Evolutionary conservation across 106 monocot genomes (phyloP), one percentile per base, ranked within the genome.

Genomic region (Ottelia alismoides): DNA sequence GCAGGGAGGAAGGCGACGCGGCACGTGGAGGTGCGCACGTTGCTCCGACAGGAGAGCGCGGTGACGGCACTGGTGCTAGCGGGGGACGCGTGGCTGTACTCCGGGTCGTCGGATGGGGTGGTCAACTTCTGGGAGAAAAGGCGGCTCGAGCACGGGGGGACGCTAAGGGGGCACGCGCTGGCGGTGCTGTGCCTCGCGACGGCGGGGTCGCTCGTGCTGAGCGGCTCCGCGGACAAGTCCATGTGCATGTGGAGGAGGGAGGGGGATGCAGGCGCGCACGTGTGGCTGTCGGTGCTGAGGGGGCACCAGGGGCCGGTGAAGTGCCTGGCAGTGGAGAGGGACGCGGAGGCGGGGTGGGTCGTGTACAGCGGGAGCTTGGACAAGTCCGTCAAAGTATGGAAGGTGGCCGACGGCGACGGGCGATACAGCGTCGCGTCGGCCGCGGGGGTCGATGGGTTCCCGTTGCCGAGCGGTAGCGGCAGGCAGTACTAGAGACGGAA

Each of bases 311-410:
- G 81, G 20, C 91, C 91, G 25, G 61, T 92, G 32, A 92, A 92
- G 73, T 92, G 91, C 55, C 53, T 92, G 48, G 73, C 73, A 0
- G 54, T 85, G 25, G 79, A 72, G 58, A 24, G 14, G 27, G 80
- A 67, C 45, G 55, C 0, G 10, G 28, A 2, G 9, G 40, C 10
- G 52, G 51, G 75, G 30, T 92, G 85, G 85, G 64, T 76, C 11
- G 70, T 92, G 19, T 92, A 92, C 68, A 92, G 91, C 53, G 91
- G 91, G 11, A 92, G 91, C 62, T 57, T 92, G 19, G 91, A 92
- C 51, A 66, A 76, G 51, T 85, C 85, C 17, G 91, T 92, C 28
- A 92, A 85, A 67, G 78, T 92, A 21, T 92, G 91, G 91, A 72
- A 73, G 47, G 81, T 85, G 29, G 57, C 78, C 20, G 78, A 81